These are phyloP conservation scores for Pseudoturritis turrita DNA, from an alignment of 345 rosid genomes.

Conservation along the genomic window DNA sequence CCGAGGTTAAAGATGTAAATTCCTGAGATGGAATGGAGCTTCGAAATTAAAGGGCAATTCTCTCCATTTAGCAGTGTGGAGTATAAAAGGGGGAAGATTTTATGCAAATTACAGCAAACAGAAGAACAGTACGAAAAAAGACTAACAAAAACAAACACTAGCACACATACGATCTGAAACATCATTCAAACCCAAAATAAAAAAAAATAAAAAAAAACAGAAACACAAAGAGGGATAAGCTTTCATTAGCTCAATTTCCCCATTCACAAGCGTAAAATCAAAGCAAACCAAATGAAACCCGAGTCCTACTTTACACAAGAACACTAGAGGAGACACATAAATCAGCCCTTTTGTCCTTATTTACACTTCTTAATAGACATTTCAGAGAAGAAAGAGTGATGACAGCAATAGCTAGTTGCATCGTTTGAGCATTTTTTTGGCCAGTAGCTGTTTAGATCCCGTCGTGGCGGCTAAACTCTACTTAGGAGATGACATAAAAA, in stretches of 20 bases:
- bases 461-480: not conserved
- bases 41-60: no score
- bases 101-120: not conserved
- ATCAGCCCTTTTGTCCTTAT: not conserved
- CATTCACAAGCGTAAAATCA: not conserved
- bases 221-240: not conserved
- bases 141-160: not conserved
- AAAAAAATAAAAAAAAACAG: no score
- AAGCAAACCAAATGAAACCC: not conserved
- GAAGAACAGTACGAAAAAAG: no score
- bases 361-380: not conserved
- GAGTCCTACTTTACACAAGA: not conserved
- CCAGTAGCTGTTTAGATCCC: not conserved
- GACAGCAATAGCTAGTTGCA: not conserved
- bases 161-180: no score
- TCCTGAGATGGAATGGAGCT: conserved; percentile 34
- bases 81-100: no score
- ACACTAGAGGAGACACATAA: not conserved
- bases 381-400: not conserved
- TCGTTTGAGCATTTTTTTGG: not conserved
- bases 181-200: no score
- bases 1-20: conserved; percentile 89
- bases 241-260: no score
- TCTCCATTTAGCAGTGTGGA: not conserved
- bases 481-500: not conserved